Evolutionary conservation across 345 rosid genomes (phyloP).

Genomic region (Heritiera fomes): DNA sequence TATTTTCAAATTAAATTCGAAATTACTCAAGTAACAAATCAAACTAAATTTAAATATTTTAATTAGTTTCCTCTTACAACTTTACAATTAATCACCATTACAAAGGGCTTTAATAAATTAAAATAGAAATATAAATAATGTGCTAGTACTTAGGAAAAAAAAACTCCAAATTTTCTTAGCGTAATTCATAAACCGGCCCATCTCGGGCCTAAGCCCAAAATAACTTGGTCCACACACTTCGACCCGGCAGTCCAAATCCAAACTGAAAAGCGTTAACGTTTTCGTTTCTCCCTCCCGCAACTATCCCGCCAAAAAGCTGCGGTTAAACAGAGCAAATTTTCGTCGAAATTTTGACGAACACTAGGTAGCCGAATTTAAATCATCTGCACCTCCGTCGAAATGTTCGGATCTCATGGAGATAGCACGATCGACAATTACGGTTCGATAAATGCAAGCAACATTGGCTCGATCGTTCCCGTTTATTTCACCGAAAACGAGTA

Average conservation of each 20-base stretch:
- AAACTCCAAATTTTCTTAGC: no score
- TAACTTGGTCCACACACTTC: background rate
- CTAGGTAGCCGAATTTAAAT: background rate
- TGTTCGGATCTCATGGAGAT: constrained; percentile 39
- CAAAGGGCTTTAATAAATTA: no score
- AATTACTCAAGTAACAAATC: no score
- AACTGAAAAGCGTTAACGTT: background rate
- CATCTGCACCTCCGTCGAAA: constrained; percentile 10
- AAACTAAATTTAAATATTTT: no score
- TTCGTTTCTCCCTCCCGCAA: background rate
- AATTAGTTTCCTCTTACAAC: no score
- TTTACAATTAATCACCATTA: no score
- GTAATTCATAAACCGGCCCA: background rate
- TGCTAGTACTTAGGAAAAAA: no score
- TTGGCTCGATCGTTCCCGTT: constrained; percentile 44
- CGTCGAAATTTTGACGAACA: constrained; percentile 1
- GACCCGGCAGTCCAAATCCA: background rate
- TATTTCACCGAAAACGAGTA: constrained; percentile 66
- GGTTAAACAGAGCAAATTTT: background rate
- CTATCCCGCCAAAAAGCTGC: constrained; percentile 35
- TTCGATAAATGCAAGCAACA: constrained; percentile 36
- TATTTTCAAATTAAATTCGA: no score
- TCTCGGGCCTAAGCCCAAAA: background rate
- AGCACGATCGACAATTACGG: constrained; percentile 27
- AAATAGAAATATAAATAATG: no score